Conservation (phyloP, 176 grass and related monocot genomes). For the Puccinellia tenuiflora region DNA sequence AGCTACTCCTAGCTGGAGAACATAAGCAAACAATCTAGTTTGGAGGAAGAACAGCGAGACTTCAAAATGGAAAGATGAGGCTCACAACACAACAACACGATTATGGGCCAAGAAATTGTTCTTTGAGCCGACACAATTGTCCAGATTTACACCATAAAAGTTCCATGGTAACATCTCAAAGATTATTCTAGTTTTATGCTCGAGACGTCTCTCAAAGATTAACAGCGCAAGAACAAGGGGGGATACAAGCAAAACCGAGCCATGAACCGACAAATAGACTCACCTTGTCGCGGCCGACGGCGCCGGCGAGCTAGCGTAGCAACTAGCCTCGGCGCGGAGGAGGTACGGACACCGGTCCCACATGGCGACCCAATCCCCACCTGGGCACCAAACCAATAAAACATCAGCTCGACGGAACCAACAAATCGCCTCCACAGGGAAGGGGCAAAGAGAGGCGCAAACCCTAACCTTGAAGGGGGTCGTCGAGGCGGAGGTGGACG, state of each 20-base stretch:
- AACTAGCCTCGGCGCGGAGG: slow-evolving; percentile 19
- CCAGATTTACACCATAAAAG: background rate
- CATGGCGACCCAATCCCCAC: slow-evolving; percentile 11
- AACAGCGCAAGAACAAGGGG: background rate
- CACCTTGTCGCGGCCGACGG: slow-evolving; percentile 18
- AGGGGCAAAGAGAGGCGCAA: background rate
- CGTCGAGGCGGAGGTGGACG: slow-evolving; percentile 38
- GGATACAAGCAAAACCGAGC: no score
- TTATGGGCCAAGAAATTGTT: background rate
- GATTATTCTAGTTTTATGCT: background rate
- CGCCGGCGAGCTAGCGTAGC: background rate
- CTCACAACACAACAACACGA: background rate
- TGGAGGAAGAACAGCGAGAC: background rate
- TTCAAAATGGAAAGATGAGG: background rate
- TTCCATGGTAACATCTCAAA: background rate
- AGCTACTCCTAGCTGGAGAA: background rate
- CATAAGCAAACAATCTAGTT: background rate
- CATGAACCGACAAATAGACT: background rate
- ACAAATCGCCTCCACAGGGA: background rate
- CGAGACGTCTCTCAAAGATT: background rate
- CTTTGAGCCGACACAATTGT: background rate
- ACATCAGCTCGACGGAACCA: slow-evolving; percentile 1
- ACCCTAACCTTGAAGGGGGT: slow-evolving; percentile 24
- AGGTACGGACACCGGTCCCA: background rate
- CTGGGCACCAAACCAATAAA: slow-evolving; percentile 19